Evolutionary conservation across 306 rosid species (phyloP).

Genomic region (Vigna reflexopilosa): DNA sequence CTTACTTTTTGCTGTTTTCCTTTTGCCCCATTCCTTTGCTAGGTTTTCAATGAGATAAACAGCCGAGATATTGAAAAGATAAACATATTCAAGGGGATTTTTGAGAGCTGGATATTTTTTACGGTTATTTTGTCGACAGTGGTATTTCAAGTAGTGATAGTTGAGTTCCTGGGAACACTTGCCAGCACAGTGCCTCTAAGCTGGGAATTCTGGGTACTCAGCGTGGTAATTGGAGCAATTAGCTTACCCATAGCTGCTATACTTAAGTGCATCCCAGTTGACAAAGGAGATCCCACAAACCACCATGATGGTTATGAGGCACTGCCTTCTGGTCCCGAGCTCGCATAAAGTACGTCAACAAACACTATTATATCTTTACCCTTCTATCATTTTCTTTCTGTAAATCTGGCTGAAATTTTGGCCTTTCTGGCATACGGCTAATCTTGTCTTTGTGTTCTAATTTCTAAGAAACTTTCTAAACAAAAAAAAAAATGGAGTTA

Average conservation of each 20-base stretch:
- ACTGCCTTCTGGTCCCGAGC: slow-evolving; percentile 70
- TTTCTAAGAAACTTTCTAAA: not conserved
- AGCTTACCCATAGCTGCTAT: slow-evolving; percentile 74
- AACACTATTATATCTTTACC: not conserved
- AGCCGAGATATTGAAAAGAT: slow-evolving; percentile 88
- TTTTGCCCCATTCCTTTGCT: slow-evolving; percentile 18
- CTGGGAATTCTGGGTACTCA: slow-evolving; percentile 83
- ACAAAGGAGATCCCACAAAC: slow-evolving; percentile 35
- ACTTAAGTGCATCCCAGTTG: slow-evolving; percentile 81
- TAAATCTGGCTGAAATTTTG: slow-evolving; percentile 31
- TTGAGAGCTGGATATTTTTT: slow-evolving; percentile 77
- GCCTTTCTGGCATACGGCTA: not conserved
- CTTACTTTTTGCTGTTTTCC: slow-evolving; percentile 16
- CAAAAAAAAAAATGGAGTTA: not conserved
- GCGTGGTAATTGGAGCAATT: slow-evolving; percentile 70
- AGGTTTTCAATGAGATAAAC: slow-evolving; percentile 95
- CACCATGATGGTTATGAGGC: slow-evolving; percentile 81
- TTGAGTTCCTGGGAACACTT: slow-evolving; percentile 79
- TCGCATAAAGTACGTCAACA: slow-evolving; percentile 42
- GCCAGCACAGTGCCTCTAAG: slow-evolving; percentile 89
- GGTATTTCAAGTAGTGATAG: slow-evolving; percentile 69
- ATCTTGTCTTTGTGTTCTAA: not conserved
- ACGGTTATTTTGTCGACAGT: slow-evolving; percentile 67
- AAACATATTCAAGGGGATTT: slow-evolving; percentile 84
- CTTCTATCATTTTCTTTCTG: slow-evolving; percentile 9